Base-by-base conservation (phyloP, 2,329 filamentous ascomycete genomes). In the Basipetospora chlamydospora region DNA sequence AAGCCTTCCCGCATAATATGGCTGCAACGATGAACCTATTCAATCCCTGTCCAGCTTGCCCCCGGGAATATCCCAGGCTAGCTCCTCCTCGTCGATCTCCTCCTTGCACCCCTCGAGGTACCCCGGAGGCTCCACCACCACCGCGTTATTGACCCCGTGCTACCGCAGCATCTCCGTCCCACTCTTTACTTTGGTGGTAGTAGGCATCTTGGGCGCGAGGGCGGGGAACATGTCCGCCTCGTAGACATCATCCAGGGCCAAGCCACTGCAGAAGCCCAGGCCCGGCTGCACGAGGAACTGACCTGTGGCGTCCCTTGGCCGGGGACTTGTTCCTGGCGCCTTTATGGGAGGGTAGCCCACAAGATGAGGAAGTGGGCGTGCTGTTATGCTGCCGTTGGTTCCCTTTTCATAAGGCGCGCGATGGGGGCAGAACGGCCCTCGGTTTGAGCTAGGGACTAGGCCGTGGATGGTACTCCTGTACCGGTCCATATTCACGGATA, bases 191-290 rank as follows among this genome's bases (percentile, higher is more conserved):
- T n/a, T n/a, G n/a, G n/a, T n/a, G n/a, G n/a, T n/a, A n/a, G n/a
- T n/a, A 5, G 81, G 76, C 84, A 92, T 92, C 45, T 74, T 77
- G 46, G 61, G 63, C 10, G 80, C 84, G 2, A 94, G 68, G 1
- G 77, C 50, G 1, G 86, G 87, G 55, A 93, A 94, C 28, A 94
- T 65, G 53, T 85, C 73, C 21, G 64, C 59, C 56, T 95, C 86
- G 55, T 94, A 87, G 49, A 93, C 63, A 60, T 94, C 87, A 59
- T 94, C 86, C 39, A 71, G 58, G 8, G 73, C 69, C n/a, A 94
- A 72, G 40, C 80, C 70, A 12, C 67, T 64, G 45, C 72, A 68
- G 53, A 94, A 85, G 33, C 74, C 61, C n/a, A 83, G 62, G 22
- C 78, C 82, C 18, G 67, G 61, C 45, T 63, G 54, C 45, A 92